These are phyloP conservation scores for Sarcodon sp. DNA, from an alignment of 768 basidiomycete species.

Conservation along the genomic window DNA sequence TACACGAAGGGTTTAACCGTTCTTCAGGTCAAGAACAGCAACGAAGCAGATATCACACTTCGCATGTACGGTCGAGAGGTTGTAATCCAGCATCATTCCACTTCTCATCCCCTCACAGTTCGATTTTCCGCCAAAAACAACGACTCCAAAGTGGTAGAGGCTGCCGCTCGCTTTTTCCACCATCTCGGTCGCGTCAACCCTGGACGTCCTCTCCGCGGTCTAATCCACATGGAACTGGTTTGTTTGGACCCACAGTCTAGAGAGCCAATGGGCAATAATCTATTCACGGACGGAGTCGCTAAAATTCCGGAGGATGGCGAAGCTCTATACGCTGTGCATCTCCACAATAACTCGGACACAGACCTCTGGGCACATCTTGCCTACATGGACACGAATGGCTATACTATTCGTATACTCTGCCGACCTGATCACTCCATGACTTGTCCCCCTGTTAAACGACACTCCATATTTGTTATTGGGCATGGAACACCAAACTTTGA, in stretches of 20 bases:
- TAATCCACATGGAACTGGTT: constrained; percentile 42
- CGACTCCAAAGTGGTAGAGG: constrained; percentile 30
- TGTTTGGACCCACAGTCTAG: constrained; percentile 32
- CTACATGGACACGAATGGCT: constrained; percentile 45
- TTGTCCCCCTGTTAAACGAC: constrained; percentile 30
- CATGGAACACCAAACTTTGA: constrained; percentile 30
- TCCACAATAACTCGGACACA: constrained; percentile 35
- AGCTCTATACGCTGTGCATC: constrained; percentile 31
- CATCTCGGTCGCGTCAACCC: constrained; percentile 42
- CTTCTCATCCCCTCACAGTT: constrained; percentile 21
- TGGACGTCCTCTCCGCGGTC: constrained; percentile 28
- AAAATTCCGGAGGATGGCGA: constrained; percentile 27
- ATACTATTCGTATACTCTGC: constrained; percentile 42
- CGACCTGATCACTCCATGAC: constrained; percentile 26
- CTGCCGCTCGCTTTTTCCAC: constrained; percentile 46
- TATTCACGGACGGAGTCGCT: constrained; percentile 34
- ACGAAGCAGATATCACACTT: constrained; percentile 38
- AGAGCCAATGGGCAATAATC: constrained; percentile 29
- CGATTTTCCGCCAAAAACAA: constrained; percentile 6
- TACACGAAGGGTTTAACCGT: constrained; percentile 30
- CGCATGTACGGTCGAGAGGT: constrained; percentile 19
- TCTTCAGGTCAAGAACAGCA: constrained; percentile 28
- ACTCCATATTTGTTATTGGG: constrained; percentile 26
- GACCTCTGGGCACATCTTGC: constrained; percentile 54
- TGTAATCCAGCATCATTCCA: constrained; percentile 31